Evolutionary conservation across 768 basidiomycete genomes (phyloP).

Genomic region (Hypholoma sublateritium): DNA sequence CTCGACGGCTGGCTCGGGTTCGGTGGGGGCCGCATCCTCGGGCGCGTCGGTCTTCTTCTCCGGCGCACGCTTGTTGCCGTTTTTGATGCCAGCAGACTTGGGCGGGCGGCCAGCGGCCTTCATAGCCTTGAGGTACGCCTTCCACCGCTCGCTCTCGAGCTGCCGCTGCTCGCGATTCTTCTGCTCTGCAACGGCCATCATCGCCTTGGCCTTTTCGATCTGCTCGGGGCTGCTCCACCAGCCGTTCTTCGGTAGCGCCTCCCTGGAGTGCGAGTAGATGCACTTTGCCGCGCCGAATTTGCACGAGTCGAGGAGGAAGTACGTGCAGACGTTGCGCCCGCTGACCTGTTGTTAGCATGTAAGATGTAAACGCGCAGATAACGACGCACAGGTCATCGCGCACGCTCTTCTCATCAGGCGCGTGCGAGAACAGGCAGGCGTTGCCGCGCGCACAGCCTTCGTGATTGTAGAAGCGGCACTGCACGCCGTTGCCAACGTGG

Average conservation of each 20-base stretch:
- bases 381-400: constrained; percentile 50
- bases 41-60: neutral
- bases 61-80: neutral
- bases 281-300: constrained; percentile 39
- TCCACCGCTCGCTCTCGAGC: constrained; percentile 19
- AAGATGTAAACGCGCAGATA: neutral
- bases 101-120: constrained; percentile 12
- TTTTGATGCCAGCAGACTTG: constrained; percentile 12
- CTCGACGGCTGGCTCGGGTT: neutral
- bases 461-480: constrained; percentile 60
- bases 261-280: constrained; percentile 47
- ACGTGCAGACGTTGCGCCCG: constrained; percentile 47
- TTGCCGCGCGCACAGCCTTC: constrained; percentile 43
- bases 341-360: constrained; percentile 26
- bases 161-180: constrained; percentile 18
- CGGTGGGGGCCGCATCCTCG: neutral
- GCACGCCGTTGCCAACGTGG: constrained; percentile 49
- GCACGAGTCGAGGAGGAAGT: constrained; percentile 34
- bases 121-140: constrained; percentile 17
- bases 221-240: constrained; percentile 44
- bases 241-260: constrained; percentile 40
- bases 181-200: constrained; percentile 26
- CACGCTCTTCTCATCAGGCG: constrained; percentile 54
- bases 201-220: constrained; percentile 26
- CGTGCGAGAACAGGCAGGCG: constrained; percentile 49